phyloP scores from a whole-genome alignment of 495 filamentous ascomycete genomes.

The Hypoxylon rickii region DNA sequence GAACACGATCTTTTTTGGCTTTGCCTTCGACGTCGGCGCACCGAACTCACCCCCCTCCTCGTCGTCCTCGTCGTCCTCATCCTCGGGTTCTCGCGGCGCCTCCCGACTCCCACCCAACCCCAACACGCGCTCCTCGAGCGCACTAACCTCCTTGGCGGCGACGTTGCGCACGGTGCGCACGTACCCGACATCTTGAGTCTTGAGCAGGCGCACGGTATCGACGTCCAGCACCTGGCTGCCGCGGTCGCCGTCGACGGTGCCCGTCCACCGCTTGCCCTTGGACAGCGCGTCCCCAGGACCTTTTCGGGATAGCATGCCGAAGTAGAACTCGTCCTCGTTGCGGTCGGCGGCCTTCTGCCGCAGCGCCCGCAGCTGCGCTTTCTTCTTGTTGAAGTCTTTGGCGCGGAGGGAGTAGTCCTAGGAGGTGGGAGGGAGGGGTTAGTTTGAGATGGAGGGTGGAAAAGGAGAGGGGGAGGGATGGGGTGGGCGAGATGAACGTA shows the following conservation, averaged over 20 bases:
- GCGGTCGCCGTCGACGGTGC: conserved; percentile 63
- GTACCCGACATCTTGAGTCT: conserved; percentile 95
- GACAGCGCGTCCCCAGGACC: conserved; percentile 45
- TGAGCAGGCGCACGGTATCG: conserved; percentile 82
- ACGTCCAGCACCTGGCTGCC: conserved; percentile 63
- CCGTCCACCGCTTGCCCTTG: conserved; percentile 44
- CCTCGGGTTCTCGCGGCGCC: conserved; percentile 28
- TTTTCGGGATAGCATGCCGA: conserved; percentile 75
- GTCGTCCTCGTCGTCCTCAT: conserved; percentile 38
- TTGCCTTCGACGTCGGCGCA: conserved; percentile 10
- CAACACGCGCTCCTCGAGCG: conserved; percentile 50
- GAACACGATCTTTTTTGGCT: conserved; percentile 53
- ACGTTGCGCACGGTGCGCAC: conserved; percentile 66
- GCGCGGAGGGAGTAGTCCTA: conserved; percentile 93
- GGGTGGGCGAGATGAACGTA: conserved; percentile 35
- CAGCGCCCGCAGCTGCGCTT: conserved; percentile 75
- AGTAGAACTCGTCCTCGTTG: conserved; percentile 92
- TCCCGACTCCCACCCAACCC: conserved; percentile 41
- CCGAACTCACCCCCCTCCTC: not conserved
- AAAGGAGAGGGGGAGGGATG: not conserved
- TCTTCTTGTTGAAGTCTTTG: conserved; percentile 84
- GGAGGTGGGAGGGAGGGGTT: not conserved
- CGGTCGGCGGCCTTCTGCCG: conserved; percentile 80
- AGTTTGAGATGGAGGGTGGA: conserved; percentile 25
- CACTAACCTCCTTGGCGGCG: conserved; percentile 49